Evolutionary conservation across 2,329 filamentous ascomycete species (phyloP).

Genomic region (Karstenula rhodostoma): DNA sequence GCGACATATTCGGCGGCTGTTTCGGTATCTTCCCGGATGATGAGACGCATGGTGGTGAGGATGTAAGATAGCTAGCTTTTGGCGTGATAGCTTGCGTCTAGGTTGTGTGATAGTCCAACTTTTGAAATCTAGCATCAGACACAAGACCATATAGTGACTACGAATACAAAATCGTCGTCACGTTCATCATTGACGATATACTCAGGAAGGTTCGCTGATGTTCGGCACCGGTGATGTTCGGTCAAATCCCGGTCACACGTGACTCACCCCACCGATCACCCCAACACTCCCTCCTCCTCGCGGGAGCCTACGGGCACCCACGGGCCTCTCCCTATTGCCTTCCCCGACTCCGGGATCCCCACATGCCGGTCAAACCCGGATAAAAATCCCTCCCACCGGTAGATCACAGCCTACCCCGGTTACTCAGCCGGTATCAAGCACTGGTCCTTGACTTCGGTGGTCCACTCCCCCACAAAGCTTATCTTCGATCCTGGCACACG

Average conservation of each 20-base stretch:
- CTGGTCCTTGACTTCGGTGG: not conserved
- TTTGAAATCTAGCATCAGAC: not conserved
- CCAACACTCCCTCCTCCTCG: too few species aligned
- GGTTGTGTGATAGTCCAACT: not conserved
- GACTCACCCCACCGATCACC: too few species aligned
- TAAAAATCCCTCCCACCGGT: not conserved
- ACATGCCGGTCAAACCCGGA: too few species aligned
- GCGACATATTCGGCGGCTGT: conserved; percentile 78
- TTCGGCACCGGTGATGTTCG: conserved; percentile 8
- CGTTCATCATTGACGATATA: not conserved
- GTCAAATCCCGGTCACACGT: conserved; percentile 1
- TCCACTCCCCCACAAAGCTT: conserved; percentile 9
- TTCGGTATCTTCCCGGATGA: conserved; percentile 76
- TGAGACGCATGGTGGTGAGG: conserved; percentile 68
- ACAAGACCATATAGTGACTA: not conserved
- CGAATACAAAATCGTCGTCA: not conserved
- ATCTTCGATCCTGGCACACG: not conserved
- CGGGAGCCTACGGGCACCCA: too few species aligned
- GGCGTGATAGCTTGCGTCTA: not conserved
- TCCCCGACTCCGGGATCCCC: too few species aligned
- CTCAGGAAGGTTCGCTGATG: not conserved
- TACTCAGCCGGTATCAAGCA: not conserved
- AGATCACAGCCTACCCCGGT: not conserved
- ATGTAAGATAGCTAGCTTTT: conserved; percentile 56
- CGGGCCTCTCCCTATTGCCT: too few species aligned